phyloP scores from a whole-genome alignment of 2,329 filamentous ascomycete species.

The Colletotrichum noveboracense region DNA sequence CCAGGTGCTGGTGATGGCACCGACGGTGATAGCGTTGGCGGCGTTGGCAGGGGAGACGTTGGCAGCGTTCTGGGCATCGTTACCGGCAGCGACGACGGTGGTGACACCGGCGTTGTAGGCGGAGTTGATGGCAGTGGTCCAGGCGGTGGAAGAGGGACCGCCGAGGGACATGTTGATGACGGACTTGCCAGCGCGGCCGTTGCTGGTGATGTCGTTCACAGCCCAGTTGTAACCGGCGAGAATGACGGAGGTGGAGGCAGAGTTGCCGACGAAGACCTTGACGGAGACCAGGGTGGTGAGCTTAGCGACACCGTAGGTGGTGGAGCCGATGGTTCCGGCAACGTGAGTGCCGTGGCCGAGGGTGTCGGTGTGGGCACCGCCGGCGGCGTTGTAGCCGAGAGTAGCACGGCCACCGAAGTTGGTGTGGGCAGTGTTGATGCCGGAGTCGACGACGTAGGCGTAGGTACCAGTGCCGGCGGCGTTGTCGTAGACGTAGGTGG shows the following conservation, averaged over 20 bases:
- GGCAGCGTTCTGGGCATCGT: conserved; percentile 39
- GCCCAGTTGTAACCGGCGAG: conserved; percentile 46
- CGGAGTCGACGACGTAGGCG: conserved; percentile 61
- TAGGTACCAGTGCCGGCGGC: conserved; percentile 46
- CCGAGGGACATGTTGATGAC: conserved; percentile 64
- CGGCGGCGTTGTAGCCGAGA: conserved; percentile 41
- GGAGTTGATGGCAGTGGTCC: conserved; percentile 55
- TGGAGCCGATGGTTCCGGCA: conserved; percentile 49
- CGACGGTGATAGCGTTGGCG: conserved; percentile 56
- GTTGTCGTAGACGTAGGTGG: conserved; percentile 45
- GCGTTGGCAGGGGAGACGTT: conserved; percentile 54
- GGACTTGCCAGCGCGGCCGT: conserved; percentile 42
- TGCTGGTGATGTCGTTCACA: conserved; percentile 47
- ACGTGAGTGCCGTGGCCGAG: conserved; percentile 54
- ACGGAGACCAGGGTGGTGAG: conserved; percentile 45
- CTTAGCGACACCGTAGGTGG: conserved; percentile 52
- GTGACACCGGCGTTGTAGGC: conserved; percentile 54
- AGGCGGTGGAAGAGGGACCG: conserved; percentile 40
- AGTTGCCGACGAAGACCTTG: conserved; percentile 46
- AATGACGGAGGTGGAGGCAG: conserved; percentile 33
- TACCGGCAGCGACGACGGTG: conserved; percentile 61
- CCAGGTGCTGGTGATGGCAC: conserved; percentile 47
- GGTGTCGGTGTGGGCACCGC: conserved; percentile 37
- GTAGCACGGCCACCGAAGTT: conserved; percentile 50
- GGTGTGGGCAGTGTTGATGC: conserved; percentile 51